Evolutionary conservation across 164 flowering plant genomes (phyloP).

Genomic region (Nelumbo lutea): DNA sequence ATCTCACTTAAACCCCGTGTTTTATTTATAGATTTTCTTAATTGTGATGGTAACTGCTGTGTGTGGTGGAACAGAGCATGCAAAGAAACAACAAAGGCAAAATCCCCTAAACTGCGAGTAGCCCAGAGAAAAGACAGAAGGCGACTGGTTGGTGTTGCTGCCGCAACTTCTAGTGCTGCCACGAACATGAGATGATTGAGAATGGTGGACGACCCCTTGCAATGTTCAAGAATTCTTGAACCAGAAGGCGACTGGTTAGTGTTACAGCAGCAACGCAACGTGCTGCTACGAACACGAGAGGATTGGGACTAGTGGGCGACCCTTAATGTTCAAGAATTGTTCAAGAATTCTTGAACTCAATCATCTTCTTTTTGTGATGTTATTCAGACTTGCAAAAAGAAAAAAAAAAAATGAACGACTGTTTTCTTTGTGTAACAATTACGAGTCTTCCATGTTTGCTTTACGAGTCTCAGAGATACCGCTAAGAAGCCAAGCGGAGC

Average conservation of each 20-base stretch:
- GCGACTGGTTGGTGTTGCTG: slow-evolving; percentile 3
- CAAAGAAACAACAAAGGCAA: slow-evolving; percentile 67
- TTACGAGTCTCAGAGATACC: no score
- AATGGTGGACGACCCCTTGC: neutral
- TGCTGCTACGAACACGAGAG: no score
- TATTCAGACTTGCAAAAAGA: no score
- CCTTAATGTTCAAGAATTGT: neutral
- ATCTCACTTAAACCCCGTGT: neutral
- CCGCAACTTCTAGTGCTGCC: slow-evolving; percentile 35
- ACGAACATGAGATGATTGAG: slow-evolving; percentile 56
- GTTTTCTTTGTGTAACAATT: no score
- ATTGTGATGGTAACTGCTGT: neutral
- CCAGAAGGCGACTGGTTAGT: neutral
- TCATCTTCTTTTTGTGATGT: no score
- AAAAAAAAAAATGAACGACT: no score
- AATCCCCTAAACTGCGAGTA: slow-evolving; percentile 69
- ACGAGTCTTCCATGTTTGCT: no score
- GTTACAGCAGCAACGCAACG: neutral
- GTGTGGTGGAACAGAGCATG: slow-evolving; percentile 38
- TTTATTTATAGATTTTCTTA: neutral
- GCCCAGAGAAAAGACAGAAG: slow-evolving; percentile 43
- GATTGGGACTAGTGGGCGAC: no score
- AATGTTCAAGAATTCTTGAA: slow-evolving; percentile 39
- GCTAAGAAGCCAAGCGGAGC: no score
- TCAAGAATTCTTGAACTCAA: slow-evolving; percentile 19